Percentiles rank a stretch among this genome's conserved stretches.
These are phyloP conservation scores for Aureobasidium sp. DNA, from an alignment of 2,329 filamentous ascomycete species.

Conservation along the genomic window DNA sequence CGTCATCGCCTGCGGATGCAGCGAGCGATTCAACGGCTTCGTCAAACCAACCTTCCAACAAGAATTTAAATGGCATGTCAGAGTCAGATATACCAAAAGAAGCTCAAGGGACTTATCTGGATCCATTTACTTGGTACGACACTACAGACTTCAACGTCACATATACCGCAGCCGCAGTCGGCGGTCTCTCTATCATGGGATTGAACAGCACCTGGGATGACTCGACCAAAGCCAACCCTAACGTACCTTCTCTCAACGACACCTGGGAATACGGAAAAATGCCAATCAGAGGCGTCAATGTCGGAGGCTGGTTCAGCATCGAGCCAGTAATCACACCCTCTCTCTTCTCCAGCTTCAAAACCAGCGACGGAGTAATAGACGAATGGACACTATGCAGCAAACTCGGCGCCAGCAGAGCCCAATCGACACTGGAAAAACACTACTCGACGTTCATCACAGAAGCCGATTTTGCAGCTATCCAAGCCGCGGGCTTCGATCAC, in stretches of 20 bases:
- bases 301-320: constrained; percentile 88
- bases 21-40: constrained; percentile 20
- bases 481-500: constrained; percentile 83
- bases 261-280: constrained; percentile 70
- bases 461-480: constrained; percentile 75
- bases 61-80: constrained; percentile 40
- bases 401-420: constrained; percentile 59
- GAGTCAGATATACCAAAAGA: constrained; percentile 42
- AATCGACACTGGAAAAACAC: constrained; percentile 72
- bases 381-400: constrained; percentile 73
- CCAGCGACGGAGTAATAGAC: constrained; percentile 64
- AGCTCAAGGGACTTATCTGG: constrained; percentile 69
- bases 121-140: constrained; percentile 88
- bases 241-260: constrained; percentile 71
- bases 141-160: constrained; percentile 90
- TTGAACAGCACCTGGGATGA: constrained; percentile 83
- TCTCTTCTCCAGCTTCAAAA: constrained; percentile 64
- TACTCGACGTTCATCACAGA: constrained; percentile 86
- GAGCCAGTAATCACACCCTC: constrained; percentile 96
- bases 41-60: constrained; percentile 34
- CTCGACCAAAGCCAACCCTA: constrained; percentile 65
- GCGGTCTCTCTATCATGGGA: constrained; percentile 85
- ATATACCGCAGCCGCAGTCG: constrained; percentile 78
- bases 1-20: constrained; percentile 20
- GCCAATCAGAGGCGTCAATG: constrained; percentile 82